Evolutionary conservation across 2,329 filamentous ascomycete species (phyloP).

Genomic region (Trematosphaeria pertusa): DNA sequence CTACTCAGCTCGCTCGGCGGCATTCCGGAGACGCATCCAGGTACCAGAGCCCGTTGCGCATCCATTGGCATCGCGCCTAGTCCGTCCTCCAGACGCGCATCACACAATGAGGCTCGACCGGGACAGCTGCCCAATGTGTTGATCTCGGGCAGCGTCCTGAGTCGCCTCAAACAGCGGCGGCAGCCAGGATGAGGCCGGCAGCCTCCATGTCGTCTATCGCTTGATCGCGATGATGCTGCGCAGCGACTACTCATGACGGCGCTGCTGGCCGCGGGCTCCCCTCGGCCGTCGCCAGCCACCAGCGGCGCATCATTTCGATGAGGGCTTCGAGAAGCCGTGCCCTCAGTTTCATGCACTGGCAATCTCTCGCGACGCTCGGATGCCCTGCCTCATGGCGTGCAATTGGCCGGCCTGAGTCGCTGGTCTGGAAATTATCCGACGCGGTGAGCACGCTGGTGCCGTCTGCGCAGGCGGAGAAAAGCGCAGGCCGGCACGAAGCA

Average conservation of each 20-base stretch:
- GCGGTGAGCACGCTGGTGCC: constrained; percentile 11
- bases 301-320: constrained; percentile 39
- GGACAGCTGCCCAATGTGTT: constrained; percentile 24
- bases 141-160: constrained; percentile 33
- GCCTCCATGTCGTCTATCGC: not conserved
- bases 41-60: constrained; percentile 2
- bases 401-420: constrained; percentile 21
- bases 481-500: constrained; percentile 22
- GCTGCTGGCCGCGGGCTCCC: constrained; percentile 1
- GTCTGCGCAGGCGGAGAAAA: constrained; percentile 24
- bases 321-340: constrained; percentile 41
- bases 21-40: constrained; percentile 20
- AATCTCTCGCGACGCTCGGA: constrained; percentile 25
- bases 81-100: not conserved
- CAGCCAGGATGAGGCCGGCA: not conserved
- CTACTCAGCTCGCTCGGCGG: constrained; percentile 13
- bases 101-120: constrained; percentile 2
- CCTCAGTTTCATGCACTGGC: constrained; percentile 20
- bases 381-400: constrained; percentile 24
- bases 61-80: not conserved
- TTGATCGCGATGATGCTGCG: not conserved
- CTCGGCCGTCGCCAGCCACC: constrained; percentile 21
- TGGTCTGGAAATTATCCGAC: constrained; percentile 33
- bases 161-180: constrained; percentile 3
- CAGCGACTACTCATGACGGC: not conserved